Conservation (phyloP, 2,329 filamentous ascomycete genomes). For the Neofusicoccum sp. region DNA sequence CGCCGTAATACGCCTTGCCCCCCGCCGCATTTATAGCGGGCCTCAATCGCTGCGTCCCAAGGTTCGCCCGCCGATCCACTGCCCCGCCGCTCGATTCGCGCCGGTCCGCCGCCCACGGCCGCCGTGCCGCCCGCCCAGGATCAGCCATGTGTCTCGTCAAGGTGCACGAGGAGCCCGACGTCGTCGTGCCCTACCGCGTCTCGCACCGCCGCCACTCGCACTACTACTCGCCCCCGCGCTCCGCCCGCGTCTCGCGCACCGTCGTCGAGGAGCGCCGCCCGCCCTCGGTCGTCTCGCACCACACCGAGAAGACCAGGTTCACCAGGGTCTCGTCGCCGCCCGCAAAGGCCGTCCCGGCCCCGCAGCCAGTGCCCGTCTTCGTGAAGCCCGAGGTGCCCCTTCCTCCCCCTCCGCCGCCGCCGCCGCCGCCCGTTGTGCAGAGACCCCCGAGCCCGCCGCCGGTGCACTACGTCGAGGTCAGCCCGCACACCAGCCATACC, state of each 20-base stretch:
- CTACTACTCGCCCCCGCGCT: conserved; percentile 27
- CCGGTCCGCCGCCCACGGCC: not conserved
- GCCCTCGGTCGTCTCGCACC: conserved; percentile 20
- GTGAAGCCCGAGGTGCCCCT: conserved; percentile 27
- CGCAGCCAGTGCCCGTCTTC: conserved; percentile 42
- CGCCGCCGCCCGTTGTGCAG: conserved; percentile 27
- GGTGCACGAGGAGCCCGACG: conserved; percentile 43
- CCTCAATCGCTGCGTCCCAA: no score
- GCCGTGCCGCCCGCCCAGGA: not conserved
- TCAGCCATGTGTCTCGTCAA: conserved; percentile 47
- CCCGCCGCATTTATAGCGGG: no score
- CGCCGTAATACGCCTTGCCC: no score
- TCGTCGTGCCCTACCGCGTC: conserved; percentile 40
- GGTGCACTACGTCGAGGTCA: conserved; percentile 47
- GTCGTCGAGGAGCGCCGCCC: conserved; percentile 26
- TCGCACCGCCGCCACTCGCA: conserved; percentile 27
- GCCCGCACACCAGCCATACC: conserved; percentile 34
- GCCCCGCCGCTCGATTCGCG: not conserved
- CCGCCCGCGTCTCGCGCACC: conserved; percentile 28
- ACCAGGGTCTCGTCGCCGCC: conserved; percentile 21
- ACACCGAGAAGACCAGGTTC: conserved; percentile 21
- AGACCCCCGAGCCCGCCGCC: conserved; percentile 20
- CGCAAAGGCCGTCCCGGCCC: conserved; percentile 34
- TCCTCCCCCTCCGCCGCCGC: conserved; percentile 29
- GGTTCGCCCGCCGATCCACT: no score